Evolutionary conservation across 164 flowering plant species (phyloP), one percentile per base, ranked within the genome.

Genomic region (Kalanchoe fedtschenkoi): DNA sequence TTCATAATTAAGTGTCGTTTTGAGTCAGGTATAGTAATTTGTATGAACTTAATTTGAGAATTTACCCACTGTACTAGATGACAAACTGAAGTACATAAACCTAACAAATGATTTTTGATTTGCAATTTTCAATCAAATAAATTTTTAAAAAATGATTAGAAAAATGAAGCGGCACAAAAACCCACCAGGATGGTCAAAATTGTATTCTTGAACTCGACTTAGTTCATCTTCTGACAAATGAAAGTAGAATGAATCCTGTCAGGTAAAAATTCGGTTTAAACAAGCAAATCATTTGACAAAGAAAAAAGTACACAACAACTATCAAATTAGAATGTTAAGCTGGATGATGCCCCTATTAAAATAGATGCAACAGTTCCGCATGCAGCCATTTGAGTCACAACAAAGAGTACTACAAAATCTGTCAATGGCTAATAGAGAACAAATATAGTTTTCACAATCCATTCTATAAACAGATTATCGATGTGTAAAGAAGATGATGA

Each of bases 171-270:
- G 56, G 35, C 46, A 19, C 74, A 51, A 51, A 24, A 32, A 51
- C 56, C 32, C 70, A 88, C 95, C 91, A 70, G 91, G 98, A 79
- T 58, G 61, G 61, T 58, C 61, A 58, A 58, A 58, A 58, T 58
- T 58, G 61, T 58, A 58, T 37, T 58, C 61, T n/a, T 58, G 61
- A 58, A 58, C 61, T 19, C 28, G 41, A 11, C 61, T 58, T 6
- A 58, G 61, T 32, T 58, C 41, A 33, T 58, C 61, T 32, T 34
- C 41, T n/a, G 61, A 75, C 75, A 93, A 76, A 75, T 79, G 79
- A 65, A 85, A 84, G 75, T 93, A 93, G 67, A 93, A 93, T 6
- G 99, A 93, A 72, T 93, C 98, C 98, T 93, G 88, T 71, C 62
- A 75, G n/a, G 58, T 33, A 46, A 37, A 42, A 58, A 29, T 65